These are phyloP conservation scores for Eucommia ulmoides DNA, from an alignment of 257 asterid species.

Conservation along the genomic window DNA sequence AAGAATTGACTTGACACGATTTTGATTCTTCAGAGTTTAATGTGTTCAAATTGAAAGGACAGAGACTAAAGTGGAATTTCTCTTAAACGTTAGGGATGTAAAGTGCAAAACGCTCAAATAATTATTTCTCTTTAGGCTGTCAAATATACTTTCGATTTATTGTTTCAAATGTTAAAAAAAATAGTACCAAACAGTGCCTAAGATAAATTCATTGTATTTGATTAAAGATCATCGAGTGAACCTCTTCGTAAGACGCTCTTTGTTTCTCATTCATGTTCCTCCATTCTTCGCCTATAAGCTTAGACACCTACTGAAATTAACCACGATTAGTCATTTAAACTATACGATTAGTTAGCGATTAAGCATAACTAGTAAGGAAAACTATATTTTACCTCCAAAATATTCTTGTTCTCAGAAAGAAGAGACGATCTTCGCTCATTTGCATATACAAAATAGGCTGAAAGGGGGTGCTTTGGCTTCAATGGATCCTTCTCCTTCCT, in stretches of 20 bases:
- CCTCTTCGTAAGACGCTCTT: conserved; percentile 63
- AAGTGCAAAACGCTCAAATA: no score
- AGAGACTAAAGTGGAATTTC: no score
- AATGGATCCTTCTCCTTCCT: conserved; percentile 89
- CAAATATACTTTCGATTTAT: no score
- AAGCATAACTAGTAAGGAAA: not conserved
- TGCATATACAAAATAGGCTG: conserved; percentile 61
- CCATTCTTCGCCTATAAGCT: conserved; percentile 82
- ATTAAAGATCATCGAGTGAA: conserved; percentile 7
- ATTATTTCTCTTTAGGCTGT: no score
- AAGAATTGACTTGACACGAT: no score
- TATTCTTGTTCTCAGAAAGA: conserved; percentile 43
- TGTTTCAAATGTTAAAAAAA: no score
- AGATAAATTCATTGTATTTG: no score
- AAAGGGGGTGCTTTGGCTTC: conserved; percentile 84
- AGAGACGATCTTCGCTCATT: conserved; percentile 58
- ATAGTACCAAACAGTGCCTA: not conserved
- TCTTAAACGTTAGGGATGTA: no score
- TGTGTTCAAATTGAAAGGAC: no score
- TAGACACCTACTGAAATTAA: conserved; percentile 39
- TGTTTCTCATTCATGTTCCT: conserved; percentile 61
- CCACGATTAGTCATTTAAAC: not conserved
- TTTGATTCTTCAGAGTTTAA: no score
- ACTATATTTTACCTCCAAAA: conserved; percentile 46
- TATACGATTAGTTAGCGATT: not conserved